Percentiles rank a stretch among this genome's conserved stretches.
Evolutionary conservation across 331 rosid genomes (phyloP).

Genomic region (Malus hybrid): DNA sequence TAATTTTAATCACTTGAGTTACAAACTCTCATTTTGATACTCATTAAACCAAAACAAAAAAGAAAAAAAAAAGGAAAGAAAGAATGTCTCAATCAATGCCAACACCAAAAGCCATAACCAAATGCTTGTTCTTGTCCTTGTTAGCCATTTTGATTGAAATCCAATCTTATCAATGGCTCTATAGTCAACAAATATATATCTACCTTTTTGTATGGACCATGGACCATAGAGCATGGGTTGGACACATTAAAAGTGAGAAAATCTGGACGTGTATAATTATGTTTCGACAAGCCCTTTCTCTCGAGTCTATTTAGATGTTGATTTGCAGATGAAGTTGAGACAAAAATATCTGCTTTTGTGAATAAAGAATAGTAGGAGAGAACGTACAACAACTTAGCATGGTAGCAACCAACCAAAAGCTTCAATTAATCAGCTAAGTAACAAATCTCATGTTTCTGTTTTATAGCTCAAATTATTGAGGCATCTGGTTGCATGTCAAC

Average conservation of each 20-base stretch:
- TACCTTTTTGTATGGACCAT: not conserved
- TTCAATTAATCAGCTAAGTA: not conserved
- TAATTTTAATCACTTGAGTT: no score
- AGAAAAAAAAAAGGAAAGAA: not conserved
- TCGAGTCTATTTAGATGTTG: constrained; percentile 26
- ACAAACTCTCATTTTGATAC: no score
- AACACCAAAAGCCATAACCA: not conserved
- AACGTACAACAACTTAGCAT: constrained; percentile 2
- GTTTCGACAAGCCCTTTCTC: constrained; percentile 22
- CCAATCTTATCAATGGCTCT: not conserved
- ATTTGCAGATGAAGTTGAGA: constrained; percentile 22
- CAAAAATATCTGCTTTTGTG: constrained; percentile 13
- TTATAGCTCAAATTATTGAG: not conserved
- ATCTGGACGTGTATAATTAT: not conserved
- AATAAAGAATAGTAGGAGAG: constrained; percentile 9
- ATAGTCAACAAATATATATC: not conserved
- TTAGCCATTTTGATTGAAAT: not conserved
- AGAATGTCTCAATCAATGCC: not conserved
- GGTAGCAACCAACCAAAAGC: not conserved
- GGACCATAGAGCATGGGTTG: not conserved
- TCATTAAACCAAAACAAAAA: no score
- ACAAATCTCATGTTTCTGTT: not conserved
- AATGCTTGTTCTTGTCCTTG: not conserved
- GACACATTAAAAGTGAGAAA: constrained; percentile 12
- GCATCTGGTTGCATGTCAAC: not conserved